These are phyloP conservation scores for Coemansia sp. DNA, from an alignment of 192 early-diverging fungal genomes.

Conservation along the genomic window DNA sequence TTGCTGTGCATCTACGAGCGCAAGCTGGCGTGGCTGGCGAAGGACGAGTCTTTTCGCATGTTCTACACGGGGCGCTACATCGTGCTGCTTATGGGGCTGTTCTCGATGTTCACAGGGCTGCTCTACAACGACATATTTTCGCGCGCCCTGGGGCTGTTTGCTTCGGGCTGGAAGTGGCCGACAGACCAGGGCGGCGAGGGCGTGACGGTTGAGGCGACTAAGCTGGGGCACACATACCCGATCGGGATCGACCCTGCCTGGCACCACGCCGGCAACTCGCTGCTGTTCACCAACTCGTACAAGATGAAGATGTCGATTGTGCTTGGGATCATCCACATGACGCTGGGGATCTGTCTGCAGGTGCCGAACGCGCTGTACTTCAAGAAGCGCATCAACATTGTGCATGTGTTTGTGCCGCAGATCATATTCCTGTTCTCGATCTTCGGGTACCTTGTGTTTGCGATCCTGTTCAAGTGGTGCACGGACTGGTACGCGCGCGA, in stretches of 20 bases:
- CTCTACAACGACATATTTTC: conserved; percentile 99
- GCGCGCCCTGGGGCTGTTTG: conserved; percentile 67
- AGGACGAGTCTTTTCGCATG: conserved; percentile 79
- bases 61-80: conserved; percentile 97
- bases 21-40: conserved; percentile 68
- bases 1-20: conserved; percentile 83
- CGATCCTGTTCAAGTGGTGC: conserved; percentile 96
- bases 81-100: conserved; percentile 94
- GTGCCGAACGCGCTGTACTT: conserved; percentile 92
- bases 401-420: conserved; percentile 90
- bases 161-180: conserved; percentile 79
- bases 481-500: conserved; percentile 84
- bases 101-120: conserved; percentile 95
- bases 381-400: conserved; percentile 75
- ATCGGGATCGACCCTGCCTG: conserved; percentile 93
- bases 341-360: conserved; percentile 87
- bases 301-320: conserved; percentile 99
- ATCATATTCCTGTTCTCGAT: conserved; percentile 89
- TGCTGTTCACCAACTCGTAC: conserved; percentile 98
- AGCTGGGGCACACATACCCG: conserved; percentile 63
- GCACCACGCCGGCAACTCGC: conserved; percentile 90
- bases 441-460: conserved; percentile 92
- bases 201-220: conserved; percentile 63
- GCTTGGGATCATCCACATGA: conserved; percentile 96
- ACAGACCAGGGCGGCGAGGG: conserved; percentile 57